A percentile compares a stretch with the other conserved stretches of the same genome.
Evolutionary conservation across 495 filamentous ascomycete genomes (phyloP).

Genomic region (Penicillium cosmopolitanum): DNA sequence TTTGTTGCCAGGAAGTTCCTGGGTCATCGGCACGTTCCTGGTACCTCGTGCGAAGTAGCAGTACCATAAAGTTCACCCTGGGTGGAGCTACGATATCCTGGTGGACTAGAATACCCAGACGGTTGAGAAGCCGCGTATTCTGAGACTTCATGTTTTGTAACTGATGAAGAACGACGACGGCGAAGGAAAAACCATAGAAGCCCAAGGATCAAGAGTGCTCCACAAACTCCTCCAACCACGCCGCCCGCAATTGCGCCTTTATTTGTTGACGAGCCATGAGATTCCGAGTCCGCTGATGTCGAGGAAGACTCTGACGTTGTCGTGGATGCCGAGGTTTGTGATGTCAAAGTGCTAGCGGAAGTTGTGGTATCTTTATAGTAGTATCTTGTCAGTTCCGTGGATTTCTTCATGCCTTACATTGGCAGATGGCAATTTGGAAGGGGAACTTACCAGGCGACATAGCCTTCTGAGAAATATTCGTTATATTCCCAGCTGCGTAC

Average conservation of each 20-base stretch:
- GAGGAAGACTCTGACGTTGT: neutral
- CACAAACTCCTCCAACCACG: slow-evolving; percentile 7
- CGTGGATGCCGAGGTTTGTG: neutral
- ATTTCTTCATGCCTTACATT: neutral
- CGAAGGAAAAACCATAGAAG: slow-evolving; percentile 4
- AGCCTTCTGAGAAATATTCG: neutral
- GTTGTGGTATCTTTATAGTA: neutral
- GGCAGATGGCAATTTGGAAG: no score
- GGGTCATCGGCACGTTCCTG: no score
- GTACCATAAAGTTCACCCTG: no score
- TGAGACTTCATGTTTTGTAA: neutral
- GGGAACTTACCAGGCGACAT: neutral
- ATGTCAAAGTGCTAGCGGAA: neutral
- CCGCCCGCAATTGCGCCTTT: slow-evolving; percentile 5
- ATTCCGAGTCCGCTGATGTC: neutral
- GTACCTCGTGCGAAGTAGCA: no score
- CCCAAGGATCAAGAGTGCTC: neutral
- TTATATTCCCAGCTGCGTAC: neutral
- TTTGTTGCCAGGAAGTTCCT: no score
- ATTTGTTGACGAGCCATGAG: neutral
- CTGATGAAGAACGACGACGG: neutral
- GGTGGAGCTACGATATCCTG: no score
- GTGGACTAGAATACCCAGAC: no score
- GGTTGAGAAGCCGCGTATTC: no score
- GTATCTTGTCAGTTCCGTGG: neutral